phyloP scores from a whole-genome alignment of 1,284 basidiomycete genomes.

The Testicularia cyperi region DNA sequence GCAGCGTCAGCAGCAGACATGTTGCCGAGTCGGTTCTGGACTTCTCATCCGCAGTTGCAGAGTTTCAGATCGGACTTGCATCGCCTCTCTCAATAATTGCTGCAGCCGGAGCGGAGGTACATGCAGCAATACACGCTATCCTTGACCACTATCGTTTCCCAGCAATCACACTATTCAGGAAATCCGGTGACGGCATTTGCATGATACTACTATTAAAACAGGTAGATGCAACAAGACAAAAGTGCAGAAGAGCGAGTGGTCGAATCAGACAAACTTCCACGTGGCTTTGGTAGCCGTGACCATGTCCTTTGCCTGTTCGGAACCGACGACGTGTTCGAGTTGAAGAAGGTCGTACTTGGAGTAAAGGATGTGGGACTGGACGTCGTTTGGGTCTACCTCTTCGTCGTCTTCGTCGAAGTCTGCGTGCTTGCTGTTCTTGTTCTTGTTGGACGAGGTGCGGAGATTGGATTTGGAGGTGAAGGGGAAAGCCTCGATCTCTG shows the following conservation, averaged over 20 bases:
- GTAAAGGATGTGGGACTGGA: slow-evolving; percentile 69
- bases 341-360: slow-evolving; percentile 84
- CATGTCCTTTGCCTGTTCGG: slow-evolving; percentile 43
- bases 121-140: too few relatives aligned
- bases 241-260: too few relatives aligned
- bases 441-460: slow-evolving; percentile 3
- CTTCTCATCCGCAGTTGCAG: too few relatives aligned
- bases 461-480: slow-evolving; percentile 66
- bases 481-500: slow-evolving; percentile 80
- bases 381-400: slow-evolving; percentile 72
- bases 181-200: background rate
- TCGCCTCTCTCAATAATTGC: too few relatives aligned
- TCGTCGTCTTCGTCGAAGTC: slow-evolving; percentile 18
- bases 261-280: slow-evolving; percentile 52
- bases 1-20: too few relatives aligned
- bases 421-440: background rate
- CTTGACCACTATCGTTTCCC: background rate
- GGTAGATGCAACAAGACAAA: too few relatives aligned
- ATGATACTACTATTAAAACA: too few relatives aligned
- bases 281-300: slow-evolving; percentile 33
- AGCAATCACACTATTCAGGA: too few relatives aligned
- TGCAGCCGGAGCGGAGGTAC: too few relatives aligned
- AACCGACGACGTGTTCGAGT: slow-evolving; percentile 75
- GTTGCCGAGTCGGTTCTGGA: too few relatives aligned
- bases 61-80: too few relatives aligned